These are phyloP conservation scores for Linnemannia exigua DNA, from an alignment of 192 early-diverging fungal genomes.

Conservation along the genomic window DNA sequence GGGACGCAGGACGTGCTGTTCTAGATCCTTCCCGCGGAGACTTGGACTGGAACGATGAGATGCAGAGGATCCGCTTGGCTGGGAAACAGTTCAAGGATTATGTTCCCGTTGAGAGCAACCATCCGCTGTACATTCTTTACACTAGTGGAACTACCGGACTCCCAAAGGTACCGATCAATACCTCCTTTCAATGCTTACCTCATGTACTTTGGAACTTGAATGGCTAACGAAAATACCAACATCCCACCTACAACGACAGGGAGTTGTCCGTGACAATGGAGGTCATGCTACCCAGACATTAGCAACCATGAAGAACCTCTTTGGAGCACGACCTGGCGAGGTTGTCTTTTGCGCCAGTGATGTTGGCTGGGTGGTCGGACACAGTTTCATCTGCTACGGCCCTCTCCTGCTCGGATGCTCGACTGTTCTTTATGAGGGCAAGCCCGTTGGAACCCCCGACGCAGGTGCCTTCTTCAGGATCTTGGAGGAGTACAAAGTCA, in stretches of 20 bases:
- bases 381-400: conserved; percentile 86
- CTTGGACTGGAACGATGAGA: conserved; percentile 66
- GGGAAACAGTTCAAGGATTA: conserved; percentile 63
- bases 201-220: too few species aligned
- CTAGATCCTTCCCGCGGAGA: conserved; percentile 70
- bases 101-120: conserved; percentile 70
- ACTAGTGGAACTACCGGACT: conserved; percentile 83
- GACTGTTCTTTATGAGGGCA: conserved; percentile 89
- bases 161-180: conserved; percentile 76
- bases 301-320: conserved; percentile 78
- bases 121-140: conserved; percentile 89
- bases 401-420: conserved; percentile 84
- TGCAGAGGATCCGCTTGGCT: conserved; percentile 55
- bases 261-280: conserved; percentile 68
- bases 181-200: not conserved
- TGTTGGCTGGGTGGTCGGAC: conserved; percentile 92
- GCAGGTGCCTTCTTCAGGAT: conserved; percentile 87
- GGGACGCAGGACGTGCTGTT: conserved; percentile 66
- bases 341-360: conserved; percentile 87
- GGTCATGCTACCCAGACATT: conserved; percentile 80
- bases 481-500: conserved; percentile 82
- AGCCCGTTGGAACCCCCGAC: conserved; percentile 85
- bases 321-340: conserved; percentile 80
- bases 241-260: conserved; percentile 37
- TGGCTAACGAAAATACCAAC: too few species aligned